Evolutionary conservation across 2,329 filamentous ascomycete genomes (phyloP), one percentile per base, ranked within the genome.

Genomic region (Claviceps sp.): DNA sequence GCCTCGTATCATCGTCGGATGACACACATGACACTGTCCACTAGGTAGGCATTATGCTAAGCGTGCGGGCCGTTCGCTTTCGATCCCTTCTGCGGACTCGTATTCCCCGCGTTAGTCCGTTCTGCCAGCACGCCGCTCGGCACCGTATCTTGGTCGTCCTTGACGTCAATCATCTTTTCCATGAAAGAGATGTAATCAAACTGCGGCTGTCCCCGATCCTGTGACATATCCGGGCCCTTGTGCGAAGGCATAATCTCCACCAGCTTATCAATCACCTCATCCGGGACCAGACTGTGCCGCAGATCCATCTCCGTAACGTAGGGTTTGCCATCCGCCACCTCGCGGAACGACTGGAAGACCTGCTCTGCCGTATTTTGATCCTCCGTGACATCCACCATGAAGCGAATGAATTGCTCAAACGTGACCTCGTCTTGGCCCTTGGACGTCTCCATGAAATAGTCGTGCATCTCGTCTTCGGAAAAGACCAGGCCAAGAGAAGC

Each of bases 311-410:
- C 93, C 5, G 93, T 98, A 42, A 98, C 93, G 67, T 98, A 98
- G 11, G 91, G 90, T 75, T 98, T 98, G 58, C 93, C 93, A 71
- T 98, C 93, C 18, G 93, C 93, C 46, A 98, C 93, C 70, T 98
- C 93, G 53, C 84, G 82, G 79, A 98, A 98, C 57, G 86, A 94
- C 71, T 98, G 91, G 73, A 93, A 97, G 5, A 98, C 93, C 68
- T 98, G 93, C 69, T 97, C 93, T 13, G 93, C 93, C 4, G 90
- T 96, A 67, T 98, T 96, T 71, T 98, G 93, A 65, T 98, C 93
- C 70, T 98, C 93, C 13, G 93, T 98, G 48, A 96, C 93, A 60
- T 95, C 88, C 47, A 98, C 93, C 93, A 98, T 98, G 76, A 98
- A 98, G 41, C 88, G 84, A 66, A 98, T 98, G 65, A 98, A 98